These are phyloP conservation scores for Penicillium silybi DNA, from an alignment of 495 filamentous ascomycete species.

Conservation along the genomic window DNA sequence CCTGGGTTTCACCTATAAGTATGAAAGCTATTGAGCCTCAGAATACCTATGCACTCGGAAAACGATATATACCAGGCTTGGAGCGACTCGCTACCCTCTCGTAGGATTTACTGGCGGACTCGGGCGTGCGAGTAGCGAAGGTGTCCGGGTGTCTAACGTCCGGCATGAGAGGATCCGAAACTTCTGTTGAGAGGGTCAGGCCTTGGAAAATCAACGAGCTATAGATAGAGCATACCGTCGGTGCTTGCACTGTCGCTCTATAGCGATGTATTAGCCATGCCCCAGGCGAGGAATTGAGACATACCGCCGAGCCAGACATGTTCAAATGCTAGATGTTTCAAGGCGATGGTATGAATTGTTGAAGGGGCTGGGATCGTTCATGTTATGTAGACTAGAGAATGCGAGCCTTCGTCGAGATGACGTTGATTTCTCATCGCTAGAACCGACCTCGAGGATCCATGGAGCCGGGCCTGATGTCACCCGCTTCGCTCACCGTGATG, in stretches of 20 bases:
- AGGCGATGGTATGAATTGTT: neutral
- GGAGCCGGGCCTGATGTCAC: neutral
- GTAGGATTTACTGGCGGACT: slow-evolving; percentile 20
- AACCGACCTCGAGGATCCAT: neutral
- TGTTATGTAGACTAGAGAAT: no score
- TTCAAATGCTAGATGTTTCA: neutral
- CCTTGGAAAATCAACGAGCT: neutral
- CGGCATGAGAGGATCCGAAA: slow-evolving; percentile 12
- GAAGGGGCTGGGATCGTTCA: no score
- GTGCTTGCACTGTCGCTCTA: slow-evolving; percentile 1
- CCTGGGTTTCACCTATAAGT: slow-evolving; percentile 22
- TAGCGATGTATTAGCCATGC: neutral
- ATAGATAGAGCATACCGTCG: neutral
- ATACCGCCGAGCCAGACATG: neutral
- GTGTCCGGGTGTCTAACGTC: slow-evolving; percentile 12
- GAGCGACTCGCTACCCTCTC: slow-evolving; percentile 20
- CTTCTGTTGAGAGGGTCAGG: slow-evolving; percentile 3
- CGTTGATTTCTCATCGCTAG: neutral
- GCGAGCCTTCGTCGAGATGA: slow-evolving; percentile 1
- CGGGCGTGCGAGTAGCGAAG: neutral
- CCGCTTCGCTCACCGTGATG: neutral
- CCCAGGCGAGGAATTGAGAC: no score
- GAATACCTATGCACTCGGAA: neutral
- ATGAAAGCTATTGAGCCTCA: no score
- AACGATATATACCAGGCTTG: slow-evolving; percentile 23